Evolutionary conservation across 495 filamentous ascomycete genomes (phyloP).

Genomic region (Xylaria flabelliformis): DNA sequence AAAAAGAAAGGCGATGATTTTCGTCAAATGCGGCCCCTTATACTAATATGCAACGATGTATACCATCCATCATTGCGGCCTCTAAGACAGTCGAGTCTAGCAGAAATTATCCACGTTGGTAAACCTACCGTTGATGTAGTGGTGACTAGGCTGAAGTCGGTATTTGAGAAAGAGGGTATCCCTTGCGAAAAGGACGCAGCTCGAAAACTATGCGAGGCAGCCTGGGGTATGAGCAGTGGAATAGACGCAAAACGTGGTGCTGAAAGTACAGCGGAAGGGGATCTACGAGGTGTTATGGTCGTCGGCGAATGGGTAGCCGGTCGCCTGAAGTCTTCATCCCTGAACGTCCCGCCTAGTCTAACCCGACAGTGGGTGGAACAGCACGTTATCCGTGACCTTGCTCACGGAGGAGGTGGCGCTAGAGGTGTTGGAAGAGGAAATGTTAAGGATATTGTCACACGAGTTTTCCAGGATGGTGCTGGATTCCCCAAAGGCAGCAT

Average conservation of each 20-base stretch:
- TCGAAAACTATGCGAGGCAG: conserved; percentile 85
- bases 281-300: conserved; percentile 91
- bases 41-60: conserved; percentile 97
- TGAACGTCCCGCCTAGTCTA: conserved; percentile 51
- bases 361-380: conserved; percentile 86
- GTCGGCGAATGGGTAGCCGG: conserved; percentile 94
- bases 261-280: conserved; percentile 77
- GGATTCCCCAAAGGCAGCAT: conserved; percentile 72
- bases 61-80: conserved; percentile 89
- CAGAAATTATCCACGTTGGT: conserved; percentile 91
- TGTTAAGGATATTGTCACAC: conserved; percentile 79
- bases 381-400: conserved; percentile 70
- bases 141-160: conserved; percentile 76
- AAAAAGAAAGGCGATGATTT: conserved; percentile 81
- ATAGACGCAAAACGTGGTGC: conserved; percentile 60
- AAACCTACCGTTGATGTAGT: conserved; percentile 88
- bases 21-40: conserved; percentile 81
- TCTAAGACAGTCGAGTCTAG: conserved; percentile 77
- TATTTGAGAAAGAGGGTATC: conserved; percentile 88
- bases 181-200: conserved; percentile 85
- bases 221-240: conserved; percentile 81
- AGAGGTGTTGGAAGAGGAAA: conserved; percentile 80
- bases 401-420: conserved; percentile 77
- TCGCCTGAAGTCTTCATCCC: conserved; percentile 66
- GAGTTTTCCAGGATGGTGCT: conserved; percentile 85